Evolutionary conservation across 139 green algal genomes (phyloP), one percentile per base, ranked within the genome.

Genomic region (Deuterostichococcus epilithicus): DNA sequence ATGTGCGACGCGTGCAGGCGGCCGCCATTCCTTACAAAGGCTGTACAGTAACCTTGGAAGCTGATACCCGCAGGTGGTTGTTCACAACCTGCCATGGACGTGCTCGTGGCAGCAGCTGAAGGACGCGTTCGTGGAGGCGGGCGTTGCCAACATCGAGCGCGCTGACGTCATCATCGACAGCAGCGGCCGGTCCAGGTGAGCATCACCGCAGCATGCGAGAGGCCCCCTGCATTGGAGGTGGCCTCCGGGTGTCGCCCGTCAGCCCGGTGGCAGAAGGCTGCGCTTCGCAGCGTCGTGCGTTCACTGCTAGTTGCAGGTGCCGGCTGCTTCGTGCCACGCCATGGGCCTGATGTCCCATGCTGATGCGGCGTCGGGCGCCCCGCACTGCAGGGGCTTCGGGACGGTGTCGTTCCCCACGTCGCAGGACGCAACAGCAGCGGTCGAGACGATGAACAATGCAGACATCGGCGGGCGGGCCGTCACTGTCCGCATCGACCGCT

Each of bases 11-110:
- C 13, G 42, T 52, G 42, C 10, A 13, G 8, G 42, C 13, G 42
- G 10, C 13, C 10, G 42, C 10, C 42, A 52, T 52, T 52, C 42
- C 8, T 8, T 13, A 23, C 13, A 8, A 8, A 52, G 42, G 42
- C 13, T 52, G 42, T 20, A 63, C 28, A 20, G 10, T 63, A 20
- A 63, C 18, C 8, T 63, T 20, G 26, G 52, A 63, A 20, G 71
- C 58, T 78, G n/a, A n/a, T n/a, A n/a, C n/a, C 42, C 28, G 32
- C 86, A 94, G 90, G 92, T 95, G 28, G 93, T 97, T 28, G 93
- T 97, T 37, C 93, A 97, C 86, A 97, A 97, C 79, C 85, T 97
- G 26, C 93, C 93, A 0, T 97, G 93, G 93, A 87, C 86, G 44
- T 94, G 86, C 88, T 92, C 88, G 2, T 97, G 92, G 91, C 90